These are phyloP conservation scores for Escovopsis weberi DNA, from an alignment of 2,329 filamentous ascomycete species.

Conservation along the genomic window DNA sequence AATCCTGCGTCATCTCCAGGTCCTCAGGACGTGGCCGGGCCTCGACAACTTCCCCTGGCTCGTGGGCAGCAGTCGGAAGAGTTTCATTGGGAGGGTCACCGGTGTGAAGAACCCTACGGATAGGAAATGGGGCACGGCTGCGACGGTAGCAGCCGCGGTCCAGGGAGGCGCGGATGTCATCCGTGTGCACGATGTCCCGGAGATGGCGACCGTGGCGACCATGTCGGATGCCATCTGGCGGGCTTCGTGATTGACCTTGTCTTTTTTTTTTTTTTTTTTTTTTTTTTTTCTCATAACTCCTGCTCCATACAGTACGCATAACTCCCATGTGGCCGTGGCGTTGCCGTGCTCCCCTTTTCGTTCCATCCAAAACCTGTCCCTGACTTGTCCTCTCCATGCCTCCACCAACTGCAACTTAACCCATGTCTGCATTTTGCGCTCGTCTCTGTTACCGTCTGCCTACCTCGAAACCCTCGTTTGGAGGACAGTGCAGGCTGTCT, in stretches of 20 bases:
- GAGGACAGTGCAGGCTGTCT: too few species aligned
- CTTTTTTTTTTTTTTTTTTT: background rate
- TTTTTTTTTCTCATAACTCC: background rate
- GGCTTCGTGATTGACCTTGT: slow-evolving; percentile 13
- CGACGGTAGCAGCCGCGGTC: slow-evolving; percentile 72
- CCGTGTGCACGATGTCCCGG: slow-evolving; percentile 75
- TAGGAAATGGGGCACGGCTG: slow-evolving; percentile 74
- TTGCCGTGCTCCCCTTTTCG: too few species aligned
- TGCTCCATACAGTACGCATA: too few species aligned
- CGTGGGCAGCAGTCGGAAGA: slow-evolving; percentile 76
- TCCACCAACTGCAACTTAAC: too few species aligned
- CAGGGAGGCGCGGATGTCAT: slow-evolving; percentile 83
- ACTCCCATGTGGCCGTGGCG: too few species aligned
- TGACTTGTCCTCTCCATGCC: too few species aligned
- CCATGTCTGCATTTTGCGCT: too few species aligned
- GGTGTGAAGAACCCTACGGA: slow-evolving; percentile 56
- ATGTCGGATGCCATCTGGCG: slow-evolving; percentile 93
- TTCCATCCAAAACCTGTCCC: too few species aligned
- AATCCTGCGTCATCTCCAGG: slow-evolving; percentile 52
- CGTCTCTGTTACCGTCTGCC: too few species aligned
- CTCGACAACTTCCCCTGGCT: slow-evolving; percentile 70
- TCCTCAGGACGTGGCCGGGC: slow-evolving; percentile 49
- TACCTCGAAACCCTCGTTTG: too few species aligned
- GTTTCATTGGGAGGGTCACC: slow-evolving; percentile 73
- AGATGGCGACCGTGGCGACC: slow-evolving; percentile 72